A percentile compares a stretch with the other conserved stretches of the same genome.
Evolutionary conservation across 169 alveolate species (phyloP).

Genomic region (Eimeria maxima): DNA sequence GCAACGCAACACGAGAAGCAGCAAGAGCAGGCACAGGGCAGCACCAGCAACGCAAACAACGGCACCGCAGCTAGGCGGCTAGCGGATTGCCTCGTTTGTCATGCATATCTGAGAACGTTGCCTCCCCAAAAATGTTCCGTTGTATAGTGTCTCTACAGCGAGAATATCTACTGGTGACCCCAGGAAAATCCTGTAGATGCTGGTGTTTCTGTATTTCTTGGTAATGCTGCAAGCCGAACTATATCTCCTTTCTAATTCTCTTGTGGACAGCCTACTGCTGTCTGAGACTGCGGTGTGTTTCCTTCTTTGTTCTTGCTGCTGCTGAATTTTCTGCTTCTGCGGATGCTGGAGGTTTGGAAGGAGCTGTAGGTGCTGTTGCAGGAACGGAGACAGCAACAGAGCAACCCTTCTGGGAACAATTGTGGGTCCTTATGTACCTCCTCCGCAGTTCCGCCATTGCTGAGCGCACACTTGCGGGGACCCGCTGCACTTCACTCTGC

Average conservation of each 20-base stretch:
- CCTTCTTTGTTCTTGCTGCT: constrained; percentile 40
- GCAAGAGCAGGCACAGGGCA: constrained; percentile 28
- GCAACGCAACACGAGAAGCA: background rate
- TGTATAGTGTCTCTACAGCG: background rate
- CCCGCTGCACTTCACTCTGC: constrained; percentile 73
- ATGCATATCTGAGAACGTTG: background rate
- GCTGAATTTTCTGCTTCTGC: background rate
- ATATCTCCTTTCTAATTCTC: background rate
- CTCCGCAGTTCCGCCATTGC: constrained; percentile 66
- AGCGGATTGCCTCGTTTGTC: background rate
- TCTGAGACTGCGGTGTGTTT: constrained; percentile 55
- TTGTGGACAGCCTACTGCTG: constrained; percentile 79
- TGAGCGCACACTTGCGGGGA: constrained; percentile 41
- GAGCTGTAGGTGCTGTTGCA: constrained; percentile 47
- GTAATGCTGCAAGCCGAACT: background rate
- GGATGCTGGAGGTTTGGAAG: constrained; percentile 1
- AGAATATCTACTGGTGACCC: background rate
- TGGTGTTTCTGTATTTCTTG: constrained; percentile 2
- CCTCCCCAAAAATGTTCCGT: background rate
- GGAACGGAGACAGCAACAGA: constrained; percentile 13
- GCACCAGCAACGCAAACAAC: constrained; percentile 4
- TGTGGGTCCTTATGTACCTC: constrained; percentile 78
- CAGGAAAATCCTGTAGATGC: background rate
- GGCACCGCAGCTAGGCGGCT: background rate
- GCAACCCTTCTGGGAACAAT: constrained; percentile 10